A percentile compares a stretch with the other conserved stretches of the same genome.
Evolutionary conservation across 495 filamentous ascomycete genomes (phyloP).

Genomic region (Darksidea phi): DNA sequence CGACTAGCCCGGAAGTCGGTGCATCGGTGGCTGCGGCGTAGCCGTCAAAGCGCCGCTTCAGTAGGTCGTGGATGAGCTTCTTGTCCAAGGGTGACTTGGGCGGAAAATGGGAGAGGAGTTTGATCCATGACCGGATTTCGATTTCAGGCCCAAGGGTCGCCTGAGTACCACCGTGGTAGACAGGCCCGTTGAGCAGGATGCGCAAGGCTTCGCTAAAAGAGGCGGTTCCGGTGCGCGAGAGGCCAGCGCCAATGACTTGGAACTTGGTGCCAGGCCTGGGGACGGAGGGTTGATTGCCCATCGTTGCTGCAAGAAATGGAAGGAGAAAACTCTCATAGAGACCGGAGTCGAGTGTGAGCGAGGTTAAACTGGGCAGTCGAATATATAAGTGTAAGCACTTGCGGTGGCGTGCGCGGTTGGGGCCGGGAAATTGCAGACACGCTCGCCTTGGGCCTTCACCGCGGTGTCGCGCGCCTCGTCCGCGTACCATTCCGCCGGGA

Average conservation of each 20-base stretch:
- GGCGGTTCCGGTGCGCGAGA: slow-evolving; percentile 25
- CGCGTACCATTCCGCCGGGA: no score
- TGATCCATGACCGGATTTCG: slow-evolving; percentile 19
- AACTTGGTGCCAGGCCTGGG: slow-evolving; percentile 22
- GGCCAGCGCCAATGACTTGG: slow-evolving; percentile 27
- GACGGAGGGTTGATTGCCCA: slow-evolving; percentile 21
- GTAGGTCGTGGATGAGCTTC: neutral
- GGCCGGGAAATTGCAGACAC: no score
- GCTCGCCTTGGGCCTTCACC: no score
- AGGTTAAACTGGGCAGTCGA: no score
- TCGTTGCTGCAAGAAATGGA: no score
- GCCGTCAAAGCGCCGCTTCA: slow-evolving; percentile 10
- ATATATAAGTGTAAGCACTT: no score
- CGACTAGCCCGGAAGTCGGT: neutral
- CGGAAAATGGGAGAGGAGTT: slow-evolving; percentile 2
- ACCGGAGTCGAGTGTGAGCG: no score
- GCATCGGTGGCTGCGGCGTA: slow-evolving; percentile 21
- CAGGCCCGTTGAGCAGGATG: slow-evolving; percentile 22
- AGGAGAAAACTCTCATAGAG: no score
- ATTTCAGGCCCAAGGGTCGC: neutral
- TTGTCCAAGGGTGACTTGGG: neutral
- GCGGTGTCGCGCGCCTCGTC: no score
- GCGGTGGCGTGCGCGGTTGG: no score
- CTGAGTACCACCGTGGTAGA: slow-evolving; percentile 28
- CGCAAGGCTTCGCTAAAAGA: slow-evolving; percentile 28